A percentile compares a stretch with the other conserved stretches of the same genome.
Conservation (phyloP, 1,139 yeast species). For the Scheffersomyces illinoinensis region DNA sequence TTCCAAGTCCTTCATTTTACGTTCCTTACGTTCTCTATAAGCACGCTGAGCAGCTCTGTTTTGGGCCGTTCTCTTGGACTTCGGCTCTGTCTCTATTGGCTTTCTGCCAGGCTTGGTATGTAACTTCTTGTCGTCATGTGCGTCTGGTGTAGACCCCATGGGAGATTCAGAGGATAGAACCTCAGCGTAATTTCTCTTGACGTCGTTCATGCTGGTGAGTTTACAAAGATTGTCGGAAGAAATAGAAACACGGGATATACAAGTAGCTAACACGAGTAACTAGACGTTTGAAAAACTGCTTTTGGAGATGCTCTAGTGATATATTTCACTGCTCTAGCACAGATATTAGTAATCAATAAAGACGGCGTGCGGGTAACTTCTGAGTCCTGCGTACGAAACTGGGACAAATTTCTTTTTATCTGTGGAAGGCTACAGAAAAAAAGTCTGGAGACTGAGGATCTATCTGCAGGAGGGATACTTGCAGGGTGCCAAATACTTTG, state of each 20-base stretch:
- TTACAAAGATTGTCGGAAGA: background rate
- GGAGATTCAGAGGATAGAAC: constrained; percentile 13
- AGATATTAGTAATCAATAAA: background rate
- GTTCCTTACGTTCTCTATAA: constrained; percentile 90
- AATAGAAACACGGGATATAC: background rate
- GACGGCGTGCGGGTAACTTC: background rate
- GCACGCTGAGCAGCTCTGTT: constrained; percentile 98
- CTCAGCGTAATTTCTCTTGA: constrained; percentile 36
- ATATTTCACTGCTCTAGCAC: background rate
- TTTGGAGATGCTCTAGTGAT: background rate
- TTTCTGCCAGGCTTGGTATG: constrained; percentile 60
- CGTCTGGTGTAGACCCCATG: constrained; percentile 15
- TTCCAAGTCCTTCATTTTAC: constrained; percentile 82
- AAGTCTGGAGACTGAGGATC: background rate
- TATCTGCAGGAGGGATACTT: background rate
- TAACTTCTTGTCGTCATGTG: constrained; percentile 38
- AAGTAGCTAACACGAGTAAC: background rate
- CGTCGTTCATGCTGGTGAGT: constrained; percentile 28
- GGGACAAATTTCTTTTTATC: background rate
- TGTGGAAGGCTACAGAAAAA: background rate
- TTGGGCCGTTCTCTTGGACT: constrained; percentile 89
- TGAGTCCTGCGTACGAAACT: background rate
- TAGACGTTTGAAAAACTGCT: background rate
- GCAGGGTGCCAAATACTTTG: background rate
- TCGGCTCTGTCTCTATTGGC: constrained; percentile 77